These are phyloP conservation scores for Myxozyma neglecta DNA, from an alignment of 805 yeast genomes.

Conservation along the genomic window DNA sequence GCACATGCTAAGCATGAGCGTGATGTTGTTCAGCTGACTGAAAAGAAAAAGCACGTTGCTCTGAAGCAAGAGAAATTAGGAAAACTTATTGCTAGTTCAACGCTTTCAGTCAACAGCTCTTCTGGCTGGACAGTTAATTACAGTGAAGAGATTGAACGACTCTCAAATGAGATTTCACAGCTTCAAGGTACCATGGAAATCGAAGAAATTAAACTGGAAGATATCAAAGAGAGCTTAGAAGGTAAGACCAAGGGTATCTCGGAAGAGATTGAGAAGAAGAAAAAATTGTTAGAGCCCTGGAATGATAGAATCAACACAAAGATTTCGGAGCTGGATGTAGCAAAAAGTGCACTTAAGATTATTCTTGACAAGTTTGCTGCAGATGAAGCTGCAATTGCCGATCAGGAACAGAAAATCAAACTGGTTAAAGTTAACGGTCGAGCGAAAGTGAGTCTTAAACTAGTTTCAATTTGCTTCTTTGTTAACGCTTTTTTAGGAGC, in stretches of 20 bases:
- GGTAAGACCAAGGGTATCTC: slow-evolving; percentile 72
- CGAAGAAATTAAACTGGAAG: slow-evolving; percentile 61
- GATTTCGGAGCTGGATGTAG: slow-evolving; percentile 63
- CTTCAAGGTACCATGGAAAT: slow-evolving; percentile 49
- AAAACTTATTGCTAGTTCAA: slow-evolving; percentile 54
- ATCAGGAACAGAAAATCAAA: slow-evolving; percentile 48
- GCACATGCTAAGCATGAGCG: slow-evolving; percentile 49
- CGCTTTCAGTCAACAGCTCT: slow-evolving; percentile 48
- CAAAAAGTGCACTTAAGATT: slow-evolving; percentile 63
- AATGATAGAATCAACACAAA: slow-evolving; percentile 62
- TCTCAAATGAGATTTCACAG: slow-evolving; percentile 47
- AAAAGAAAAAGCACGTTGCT: slow-evolving; percentile 65
- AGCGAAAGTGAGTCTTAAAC: slow-evolving; percentile 38
- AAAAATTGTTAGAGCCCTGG: slow-evolving; percentile 80
- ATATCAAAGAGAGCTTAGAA: slow-evolving; percentile 63
- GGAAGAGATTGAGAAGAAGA: slow-evolving; percentile 60
- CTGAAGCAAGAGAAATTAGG: slow-evolving; percentile 59
- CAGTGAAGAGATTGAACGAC: slow-evolving; percentile 48
- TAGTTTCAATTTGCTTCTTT: too few species aligned
- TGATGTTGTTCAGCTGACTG: slow-evolving; percentile 68
- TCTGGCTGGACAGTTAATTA: slow-evolving; percentile 50
- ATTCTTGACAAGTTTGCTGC: slow-evolving; percentile 50
- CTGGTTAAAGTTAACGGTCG: slow-evolving; percentile 51
- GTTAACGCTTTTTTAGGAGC: slow-evolving; percentile 38
- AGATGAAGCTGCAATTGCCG: slow-evolving; percentile 48